A percentile compares a stretch with the other conserved stretches of the same genome.
Evolutionary conservation across 148 eudicot species (phyloP).

Genomic region (Euryodendron excelsum): DNA sequence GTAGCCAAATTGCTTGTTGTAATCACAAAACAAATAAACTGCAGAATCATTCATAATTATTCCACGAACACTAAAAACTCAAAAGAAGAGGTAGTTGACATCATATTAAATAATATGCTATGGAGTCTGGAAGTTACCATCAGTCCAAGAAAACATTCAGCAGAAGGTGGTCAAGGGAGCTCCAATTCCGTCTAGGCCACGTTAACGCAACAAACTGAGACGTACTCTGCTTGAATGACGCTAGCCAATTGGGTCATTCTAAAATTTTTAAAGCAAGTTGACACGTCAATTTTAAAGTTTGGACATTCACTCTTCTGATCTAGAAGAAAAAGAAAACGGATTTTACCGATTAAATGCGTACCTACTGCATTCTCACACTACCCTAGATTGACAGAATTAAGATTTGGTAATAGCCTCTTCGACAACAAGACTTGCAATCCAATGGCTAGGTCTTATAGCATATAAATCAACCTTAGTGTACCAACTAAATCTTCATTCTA

Average conservation of each 20-base stretch:
- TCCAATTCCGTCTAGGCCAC: too few species aligned
- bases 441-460: not conserved
- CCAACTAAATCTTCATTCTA: not conserved
- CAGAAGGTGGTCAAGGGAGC: too few species aligned
- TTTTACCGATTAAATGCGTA: too few species aligned
- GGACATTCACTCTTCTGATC: too few species aligned
- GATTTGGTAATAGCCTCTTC: not conserved
- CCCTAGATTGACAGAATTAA: not conserved
- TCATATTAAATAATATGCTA: not conserved
- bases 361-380: not conserved
- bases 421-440: not conserved
- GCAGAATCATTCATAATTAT: not conserved
- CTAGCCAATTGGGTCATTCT: too few species aligned
- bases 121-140: too few species aligned
- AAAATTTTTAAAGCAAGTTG: too few species aligned
- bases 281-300: too few species aligned
- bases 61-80: not conserved
- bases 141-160: too few species aligned
- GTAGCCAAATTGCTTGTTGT: not conserved
- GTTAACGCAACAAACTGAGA: too few species aligned
- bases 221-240: too few species aligned
- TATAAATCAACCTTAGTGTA: not conserved
- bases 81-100: not conserved
- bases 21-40: not conserved
- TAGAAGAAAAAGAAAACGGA: too few species aligned